Evolutionary conservation across 345 rosid genomes (phyloP).

Genomic region (Eucalyptus curtisii): DNA sequence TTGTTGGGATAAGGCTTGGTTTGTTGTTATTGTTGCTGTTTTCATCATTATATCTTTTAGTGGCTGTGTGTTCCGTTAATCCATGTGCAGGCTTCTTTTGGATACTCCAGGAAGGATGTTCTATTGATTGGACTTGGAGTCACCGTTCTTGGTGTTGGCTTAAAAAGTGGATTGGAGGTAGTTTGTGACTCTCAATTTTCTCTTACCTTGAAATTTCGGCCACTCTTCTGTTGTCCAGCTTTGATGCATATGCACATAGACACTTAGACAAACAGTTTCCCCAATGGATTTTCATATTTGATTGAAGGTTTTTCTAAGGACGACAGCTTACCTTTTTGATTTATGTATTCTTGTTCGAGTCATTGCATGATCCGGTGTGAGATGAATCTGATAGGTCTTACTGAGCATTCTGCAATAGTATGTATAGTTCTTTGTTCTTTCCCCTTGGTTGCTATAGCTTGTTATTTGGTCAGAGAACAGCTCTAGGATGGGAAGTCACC

Average conservation of each 20-base stretch:
- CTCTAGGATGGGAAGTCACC: background rate
- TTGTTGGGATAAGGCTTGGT: background rate
- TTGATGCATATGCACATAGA: background rate
- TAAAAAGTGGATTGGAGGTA: conserved; percentile 94
- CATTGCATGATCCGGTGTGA: background rate
- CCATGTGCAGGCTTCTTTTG: conserved; percentile 51
- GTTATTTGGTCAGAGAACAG: background rate
- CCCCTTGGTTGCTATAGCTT: background rate
- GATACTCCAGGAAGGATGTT: conserved; percentile 89
- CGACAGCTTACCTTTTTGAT: background rate
- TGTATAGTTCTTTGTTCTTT: background rate
- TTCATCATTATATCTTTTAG: background rate
- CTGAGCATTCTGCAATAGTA: background rate
- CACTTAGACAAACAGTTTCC: background rate
- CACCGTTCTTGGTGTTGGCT: conserved; percentile 56
- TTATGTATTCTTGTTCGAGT: background rate
- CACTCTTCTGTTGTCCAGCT: background rate
- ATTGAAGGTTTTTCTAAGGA: background rate
- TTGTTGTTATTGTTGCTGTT: background rate
- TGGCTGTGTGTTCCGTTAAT: background rate
- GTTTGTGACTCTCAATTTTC: background rate
- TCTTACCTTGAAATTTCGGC: background rate
- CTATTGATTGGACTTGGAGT: conserved; percentile 81
- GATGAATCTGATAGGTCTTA: background rate
- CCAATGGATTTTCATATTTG: background rate